phyloP scores from a whole-genome alignment of 768 basidiomycete species.

The Lactarius vividus region DNA sequence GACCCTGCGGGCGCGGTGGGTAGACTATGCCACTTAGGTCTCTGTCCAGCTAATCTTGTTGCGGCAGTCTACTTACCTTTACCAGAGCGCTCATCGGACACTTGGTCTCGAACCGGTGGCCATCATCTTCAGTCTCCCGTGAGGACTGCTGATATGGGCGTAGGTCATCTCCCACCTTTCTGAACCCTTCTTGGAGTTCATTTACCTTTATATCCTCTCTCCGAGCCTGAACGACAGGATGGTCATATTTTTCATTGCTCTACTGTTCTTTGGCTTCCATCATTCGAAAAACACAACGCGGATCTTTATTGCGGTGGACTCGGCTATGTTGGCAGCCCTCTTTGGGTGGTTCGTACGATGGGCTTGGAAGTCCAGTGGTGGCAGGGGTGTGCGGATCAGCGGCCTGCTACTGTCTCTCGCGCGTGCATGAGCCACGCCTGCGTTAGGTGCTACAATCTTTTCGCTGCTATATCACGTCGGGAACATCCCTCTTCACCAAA shows the following conservation, averaged over 20 bases:
- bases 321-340: neutral
- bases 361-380: neutral
- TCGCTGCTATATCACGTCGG: neutral
- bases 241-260: neutral
- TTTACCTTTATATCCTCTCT: neutral
- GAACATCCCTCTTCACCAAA: neutral
- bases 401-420: neutral
- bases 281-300: conserved; percentile 3
- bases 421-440: neutral
- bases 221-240: neutral
- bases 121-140: neutral
- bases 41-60: neutral
- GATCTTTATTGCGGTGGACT: neutral
- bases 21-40: neutral
- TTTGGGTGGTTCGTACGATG: neutral
- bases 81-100: neutral
- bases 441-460: neutral
- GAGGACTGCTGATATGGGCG: conserved; percentile 49
- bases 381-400: neutral
- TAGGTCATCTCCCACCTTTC: conserved; percentile 33
- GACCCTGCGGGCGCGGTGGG: conserved; percentile 28
- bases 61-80: conserved; percentile 29
- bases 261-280: conserved; percentile 7
- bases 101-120: neutral
- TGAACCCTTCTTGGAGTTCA: neutral